Conservation (phyloP, 2,329 filamentous ascomycete species). For the Pseudogymnoascus sp. region DNA sequence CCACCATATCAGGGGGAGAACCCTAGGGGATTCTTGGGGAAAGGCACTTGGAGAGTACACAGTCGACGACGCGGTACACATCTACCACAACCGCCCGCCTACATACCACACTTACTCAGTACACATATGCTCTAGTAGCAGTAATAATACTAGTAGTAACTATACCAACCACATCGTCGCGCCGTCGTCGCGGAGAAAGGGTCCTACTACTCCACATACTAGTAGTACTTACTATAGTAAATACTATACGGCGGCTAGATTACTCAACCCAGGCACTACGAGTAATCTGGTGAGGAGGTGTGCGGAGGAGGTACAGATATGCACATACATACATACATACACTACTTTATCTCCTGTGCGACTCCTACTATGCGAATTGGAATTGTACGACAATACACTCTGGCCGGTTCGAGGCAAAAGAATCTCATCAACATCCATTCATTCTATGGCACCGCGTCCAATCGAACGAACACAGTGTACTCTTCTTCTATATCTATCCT, state of each 20-base stretch:
- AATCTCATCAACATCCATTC: not conserved
- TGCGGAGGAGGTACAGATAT: not conserved
- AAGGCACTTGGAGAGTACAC: not conserved
- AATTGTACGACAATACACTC: not conserved
- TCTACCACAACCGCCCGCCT: too few species aligned
- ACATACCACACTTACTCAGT: not conserved
- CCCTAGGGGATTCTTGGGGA: not conserved
- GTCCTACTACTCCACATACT: not conserved
- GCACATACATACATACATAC: not conserved
- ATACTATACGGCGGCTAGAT: too few species aligned
- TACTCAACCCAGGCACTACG: not conserved
- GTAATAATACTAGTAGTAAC: not conserved
- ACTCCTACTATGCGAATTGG: not conserved
- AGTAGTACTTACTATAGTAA: too few species aligned
- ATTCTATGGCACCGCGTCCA: not conserved
- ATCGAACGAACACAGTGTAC: slow-evolving; percentile 9
- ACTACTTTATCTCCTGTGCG: not conserved
- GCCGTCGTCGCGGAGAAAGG: not conserved
- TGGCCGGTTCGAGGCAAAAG: not conserved
- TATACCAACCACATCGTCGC: not conserved
- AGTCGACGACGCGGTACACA: not conserved
- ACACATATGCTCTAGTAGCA: not conserved
- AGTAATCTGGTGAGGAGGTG: not conserved
- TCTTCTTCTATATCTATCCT: not conserved
- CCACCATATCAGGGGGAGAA: not conserved